Evolutionary conservation across 805 yeast genomes (phyloP).

Genomic region (Kazachstania kunashirensis): DNA sequence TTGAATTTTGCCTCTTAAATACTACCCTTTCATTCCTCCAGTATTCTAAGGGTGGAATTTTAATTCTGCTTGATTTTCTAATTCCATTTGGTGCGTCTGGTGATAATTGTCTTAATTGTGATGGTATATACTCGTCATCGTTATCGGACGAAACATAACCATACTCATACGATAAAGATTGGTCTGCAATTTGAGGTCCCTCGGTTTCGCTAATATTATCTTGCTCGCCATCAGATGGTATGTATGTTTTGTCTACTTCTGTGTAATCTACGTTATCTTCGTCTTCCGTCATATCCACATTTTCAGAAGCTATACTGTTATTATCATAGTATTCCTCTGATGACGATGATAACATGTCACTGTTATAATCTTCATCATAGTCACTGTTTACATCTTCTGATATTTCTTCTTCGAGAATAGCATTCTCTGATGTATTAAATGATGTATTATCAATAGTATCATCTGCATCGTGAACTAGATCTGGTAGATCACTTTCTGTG

Average conservation of each 20-base stretch:
- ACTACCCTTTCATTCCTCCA: slow-evolving; percentile 78
- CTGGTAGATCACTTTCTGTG: slow-evolving; percentile 40
- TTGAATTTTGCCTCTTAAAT: slow-evolving; percentile 36
- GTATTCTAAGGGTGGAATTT: slow-evolving; percentile 63
- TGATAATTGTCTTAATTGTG: background rate
- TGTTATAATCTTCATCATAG: slow-evolving; percentile 21
- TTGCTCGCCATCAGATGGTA: slow-evolving; percentile 7
- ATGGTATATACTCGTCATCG: slow-evolving; percentile 7
- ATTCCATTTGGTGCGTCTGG: slow-evolving; percentile 24
- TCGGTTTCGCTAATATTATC: slow-evolving; percentile 4
- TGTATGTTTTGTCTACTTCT: slow-evolving; percentile 5
- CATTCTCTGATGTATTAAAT: slow-evolving; percentile 28
- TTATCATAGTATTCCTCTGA: slow-evolving; percentile 9
- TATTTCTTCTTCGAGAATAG: slow-evolving; percentile 23
- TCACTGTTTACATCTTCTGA: slow-evolving; percentile 15
- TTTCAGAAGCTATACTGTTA: slow-evolving; percentile 3
- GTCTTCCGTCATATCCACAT: background rate
- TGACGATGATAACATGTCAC: slow-evolving; percentile 16
- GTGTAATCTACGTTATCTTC: slow-evolving; percentile 2
- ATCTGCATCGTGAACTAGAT: slow-evolving; percentile 68
- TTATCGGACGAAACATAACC: slow-evolving; percentile 4
- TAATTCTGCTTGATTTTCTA: slow-evolving; percentile 57
- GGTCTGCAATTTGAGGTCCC: background rate
- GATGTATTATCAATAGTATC: slow-evolving; percentile 21
- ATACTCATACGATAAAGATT: background rate